Base-by-base conservation (phyloP, 2,329 filamentous ascomycete genomes). In the Teratosphaeria gauchensis region DNA sequence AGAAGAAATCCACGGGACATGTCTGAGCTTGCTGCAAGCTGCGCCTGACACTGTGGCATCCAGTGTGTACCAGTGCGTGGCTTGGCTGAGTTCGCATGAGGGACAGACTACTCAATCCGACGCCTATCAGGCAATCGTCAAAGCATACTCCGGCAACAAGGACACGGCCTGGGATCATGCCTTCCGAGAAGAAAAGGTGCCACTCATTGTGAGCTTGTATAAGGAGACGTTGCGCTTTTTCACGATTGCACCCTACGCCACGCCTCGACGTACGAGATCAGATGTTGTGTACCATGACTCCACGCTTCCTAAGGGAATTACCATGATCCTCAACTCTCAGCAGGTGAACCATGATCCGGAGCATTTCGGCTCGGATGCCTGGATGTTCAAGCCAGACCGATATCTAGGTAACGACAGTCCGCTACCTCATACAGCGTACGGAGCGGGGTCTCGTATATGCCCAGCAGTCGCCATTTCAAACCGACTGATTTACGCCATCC, bases 301-400 rank as follows among this genome's bases (percentile, higher is more conserved):
- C 7, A 32, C 16, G 16, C 16, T 56, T 21, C 54, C 54, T 7
- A 56, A 56, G 42, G 54, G 54, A 16, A 30, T 56, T 14, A 56
- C 54, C 24, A 51, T 56, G 54, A 56, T 56, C 54, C 38, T 56
- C 28, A 56, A 56, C 31, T 8, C 54, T 56, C 35, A 51, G 54
- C 54, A 56, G 21, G 24, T 21, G 12, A 56, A 56, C 38, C 54
- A 56, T 51, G 54, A 56, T n/a, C n/a, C 19, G 54, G 31, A 51
- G 6, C 30, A 32, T 9, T 56, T 24, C 35, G 54, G 54, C n/a
- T 21, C 19, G 6, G 54, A 56, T 9, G 54, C 54, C 16, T 21
- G 30, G 38, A 46, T 11, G 9, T 56, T 46, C 21, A 32, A 24
- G n/a, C 54, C 54, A 11, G n/a, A 21, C 19, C 31, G 54, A 51